Evolutionary conservation across 2,329 filamentous ascomycete species (phyloP).

Genomic region (Sporothrix globosa): DNA sequence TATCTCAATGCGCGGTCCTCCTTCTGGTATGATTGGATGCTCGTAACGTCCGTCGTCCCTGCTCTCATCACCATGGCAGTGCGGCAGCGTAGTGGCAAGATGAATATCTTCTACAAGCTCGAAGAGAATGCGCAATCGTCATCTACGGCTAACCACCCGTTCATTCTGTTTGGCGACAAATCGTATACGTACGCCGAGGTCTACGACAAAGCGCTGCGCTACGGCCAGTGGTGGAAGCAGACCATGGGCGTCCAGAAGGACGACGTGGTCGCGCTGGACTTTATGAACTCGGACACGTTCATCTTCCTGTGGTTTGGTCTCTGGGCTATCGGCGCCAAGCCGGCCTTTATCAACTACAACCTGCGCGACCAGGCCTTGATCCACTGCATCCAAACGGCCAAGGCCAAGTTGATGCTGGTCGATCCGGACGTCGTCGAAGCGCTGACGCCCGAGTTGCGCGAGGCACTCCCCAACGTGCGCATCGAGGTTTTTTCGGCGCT

Average conservation of each 20-base stretch:
- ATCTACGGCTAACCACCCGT: slow-evolving; percentile 56
- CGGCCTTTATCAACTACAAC: slow-evolving; percentile 89
- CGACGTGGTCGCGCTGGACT: slow-evolving; percentile 79
- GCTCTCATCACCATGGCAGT: slow-evolving; percentile 49
- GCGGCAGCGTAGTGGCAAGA: slow-evolving; percentile 59
- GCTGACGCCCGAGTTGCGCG: slow-evolving; percentile 60
- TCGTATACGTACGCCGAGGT: slow-evolving; percentile 74
- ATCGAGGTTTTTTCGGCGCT: slow-evolving; percentile 66
- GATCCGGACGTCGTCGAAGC: slow-evolving; percentile 63
- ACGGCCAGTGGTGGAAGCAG: slow-evolving; percentile 74
- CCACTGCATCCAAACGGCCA: slow-evolving; percentile 74
- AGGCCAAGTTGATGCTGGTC: slow-evolving; percentile 68
- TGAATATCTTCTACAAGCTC: slow-evolving; percentile 75
- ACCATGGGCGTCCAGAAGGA: slow-evolving; percentile 65
- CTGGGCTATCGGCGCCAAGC: slow-evolving; percentile 81
- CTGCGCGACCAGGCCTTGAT: slow-evolving; percentile 69
- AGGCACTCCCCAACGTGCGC: slow-evolving; percentile 54
- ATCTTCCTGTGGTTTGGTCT: slow-evolving; percentile 75
- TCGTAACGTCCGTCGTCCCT: slow-evolving; percentile 60
- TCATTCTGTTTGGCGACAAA: slow-evolving; percentile 70
- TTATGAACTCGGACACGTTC: slow-evolving; percentile 79
- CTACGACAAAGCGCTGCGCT: slow-evolving; percentile 71
- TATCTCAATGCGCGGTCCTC: slow-evolving; percentile 76
- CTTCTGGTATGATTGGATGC: slow-evolving; percentile 65
- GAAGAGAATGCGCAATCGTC: slow-evolving; percentile 64